Base-by-base conservation (phyloP, 805 yeast genomes). In the Nakazawaea peltata region DNA sequence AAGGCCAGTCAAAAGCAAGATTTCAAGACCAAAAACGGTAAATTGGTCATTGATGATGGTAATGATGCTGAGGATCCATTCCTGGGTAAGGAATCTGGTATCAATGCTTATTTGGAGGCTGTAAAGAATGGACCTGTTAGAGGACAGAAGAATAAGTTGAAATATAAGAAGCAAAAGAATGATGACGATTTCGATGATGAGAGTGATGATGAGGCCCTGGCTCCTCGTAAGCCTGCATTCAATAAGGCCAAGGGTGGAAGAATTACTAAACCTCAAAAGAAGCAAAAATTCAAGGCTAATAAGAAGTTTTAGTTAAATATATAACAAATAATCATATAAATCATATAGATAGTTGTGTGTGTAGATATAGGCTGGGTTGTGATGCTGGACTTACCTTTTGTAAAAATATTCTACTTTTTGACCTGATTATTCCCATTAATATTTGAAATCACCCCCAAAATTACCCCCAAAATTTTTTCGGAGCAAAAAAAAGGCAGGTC, bases 61-160 rank as follows among this genome's bases (percentile, higher is more conserved):
- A 64, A 57, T 12, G 60, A 54, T 8, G 57, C 49, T 5, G 68
- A 67, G 29, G 81, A 74, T 48, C 74, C 69, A 38, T 53, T 69
- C 40, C 59, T 66, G 26, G 61, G 69, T 4, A 60, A 61, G 17
- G 57, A 59, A 19, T 61, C 64, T 30, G 94, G 96, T 13, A 74
- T 90, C 44, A 83, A 83, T 52, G 97, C 97, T 0, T 92, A 92
- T 55, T 73, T 87, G 45, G 96, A 87, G 43, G 98, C 98, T 5
- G 86, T 92, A 17, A 81, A 75, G 56, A 83, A 81, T 48, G 97
- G 92, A 17, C 97, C 97, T 21, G 77, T 87, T 3, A 80, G 95
- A 59, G 96, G 97, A 40, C 96, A 85, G 65, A 77, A 75, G 63
- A 88, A 88, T 59, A 86, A 77, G 63, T 73, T 90, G 36, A 33